Conservation (phyloP, 495 filamentous ascomycete species). For the Tuber microsphaerosporum region DNA sequence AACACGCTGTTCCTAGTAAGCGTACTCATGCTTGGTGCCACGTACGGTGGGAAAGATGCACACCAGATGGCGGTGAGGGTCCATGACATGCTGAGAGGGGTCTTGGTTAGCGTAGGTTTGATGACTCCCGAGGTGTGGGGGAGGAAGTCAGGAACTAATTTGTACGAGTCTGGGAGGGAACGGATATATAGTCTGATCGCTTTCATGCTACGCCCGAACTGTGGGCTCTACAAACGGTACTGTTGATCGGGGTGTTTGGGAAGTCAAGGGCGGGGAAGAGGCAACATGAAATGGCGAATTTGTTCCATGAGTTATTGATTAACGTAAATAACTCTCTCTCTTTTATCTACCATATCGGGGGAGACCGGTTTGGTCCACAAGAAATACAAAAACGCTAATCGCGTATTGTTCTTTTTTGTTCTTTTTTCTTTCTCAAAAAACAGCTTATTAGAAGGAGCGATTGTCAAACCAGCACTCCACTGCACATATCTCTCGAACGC, state of each 20-base stretch:
- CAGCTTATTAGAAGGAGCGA: constrained; percentile 51
- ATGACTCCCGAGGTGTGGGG: constrained; percentile 16
- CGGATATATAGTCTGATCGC: constrained; percentile 8
- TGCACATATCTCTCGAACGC: constrained; percentile 23
- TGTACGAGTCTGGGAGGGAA: background rate
- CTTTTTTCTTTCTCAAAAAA: background rate
- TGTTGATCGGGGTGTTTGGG: constrained; percentile 56
- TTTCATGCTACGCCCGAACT: constrained; percentile 46
- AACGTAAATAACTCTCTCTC: constrained; percentile 39
- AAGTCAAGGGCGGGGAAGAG: constrained; percentile 52
- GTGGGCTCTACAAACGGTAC: constrained; percentile 53
- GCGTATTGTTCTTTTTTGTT: background rate
- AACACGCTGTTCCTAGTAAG: constrained; percentile 49
- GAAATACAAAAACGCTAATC: constrained; percentile 1
- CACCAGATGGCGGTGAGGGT: constrained; percentile 52
- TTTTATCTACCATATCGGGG: constrained; percentile 2
- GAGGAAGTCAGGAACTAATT: constrained; percentile 6
- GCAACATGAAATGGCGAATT: constrained; percentile 52
- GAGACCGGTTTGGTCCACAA: background rate
- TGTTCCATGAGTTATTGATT: constrained; percentile 55
- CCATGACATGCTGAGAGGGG: constrained; percentile 48
- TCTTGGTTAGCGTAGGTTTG: constrained; percentile 46
- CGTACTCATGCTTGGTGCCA: constrained; percentile 51
- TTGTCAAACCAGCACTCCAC: constrained; percentile 47
- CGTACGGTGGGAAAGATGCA: constrained; percentile 51